Evolutionary conservation across 345 rosid species (phyloP).

Genomic region (Pugionium cornutum): DNA sequence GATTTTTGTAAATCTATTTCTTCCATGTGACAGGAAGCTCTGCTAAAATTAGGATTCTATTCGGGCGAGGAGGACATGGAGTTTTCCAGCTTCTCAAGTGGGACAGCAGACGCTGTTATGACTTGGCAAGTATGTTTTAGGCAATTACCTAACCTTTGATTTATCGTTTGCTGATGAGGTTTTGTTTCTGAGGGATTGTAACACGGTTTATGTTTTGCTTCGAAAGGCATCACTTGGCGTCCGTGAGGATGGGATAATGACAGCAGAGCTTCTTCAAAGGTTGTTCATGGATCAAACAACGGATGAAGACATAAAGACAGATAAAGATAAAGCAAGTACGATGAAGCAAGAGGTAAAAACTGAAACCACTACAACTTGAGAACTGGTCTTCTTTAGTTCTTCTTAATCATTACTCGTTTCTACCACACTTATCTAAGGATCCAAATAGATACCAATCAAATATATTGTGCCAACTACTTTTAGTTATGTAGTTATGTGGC

Average conservation of each 20-base stretch:
- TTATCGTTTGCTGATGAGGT: neutral
- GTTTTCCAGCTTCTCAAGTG: slow-evolving; percentile 75
- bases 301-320: slow-evolving; percentile 24
- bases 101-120: slow-evolving; percentile 61
- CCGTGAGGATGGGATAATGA: slow-evolving; percentile 84
- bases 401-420: neutral
- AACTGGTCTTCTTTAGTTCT: neutral
- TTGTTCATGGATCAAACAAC: slow-evolving; percentile 44
- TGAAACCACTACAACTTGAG: neutral
- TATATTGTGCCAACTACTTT: neutral
- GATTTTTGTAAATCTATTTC: neutral
- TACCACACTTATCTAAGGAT: neutral
- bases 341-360: slow-evolving; percentile 44
- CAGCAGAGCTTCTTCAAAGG: slow-evolving; percentile 62
- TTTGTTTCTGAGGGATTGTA: slow-evolving; percentile 1
- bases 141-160: slow-evolving; percentile 6
- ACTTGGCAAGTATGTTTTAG: slow-evolving; percentile 51
- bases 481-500: slow-evolving; percentile 3
- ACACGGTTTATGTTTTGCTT: slow-evolving; percentile 26
- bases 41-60: slow-evolving; percentile 74
- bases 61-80: slow-evolving; percentile 90
- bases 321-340: slow-evolving; percentile 31
- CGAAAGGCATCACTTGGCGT: slow-evolving; percentile 62
- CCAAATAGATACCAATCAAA: neutral
- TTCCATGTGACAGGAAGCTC: slow-evolving; percentile 59